A percentile compares a stretch with the other conserved stretches of the same genome.
These are phyloP conservation scores for Trichoderma virens DNA, from an alignment of 495 filamentous ascomycete species.

Conservation along the genomic window DNA sequence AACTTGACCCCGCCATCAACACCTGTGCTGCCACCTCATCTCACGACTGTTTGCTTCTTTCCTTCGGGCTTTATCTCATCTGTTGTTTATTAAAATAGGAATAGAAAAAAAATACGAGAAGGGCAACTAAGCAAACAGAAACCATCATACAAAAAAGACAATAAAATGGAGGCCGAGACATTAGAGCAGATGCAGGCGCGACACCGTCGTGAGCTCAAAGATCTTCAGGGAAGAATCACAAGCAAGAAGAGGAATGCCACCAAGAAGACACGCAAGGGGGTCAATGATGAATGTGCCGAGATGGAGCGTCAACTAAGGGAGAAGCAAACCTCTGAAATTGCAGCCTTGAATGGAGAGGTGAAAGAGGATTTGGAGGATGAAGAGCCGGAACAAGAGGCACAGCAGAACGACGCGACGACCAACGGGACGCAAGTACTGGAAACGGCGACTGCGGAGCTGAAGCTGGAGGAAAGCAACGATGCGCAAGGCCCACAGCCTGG, in stretches of 20 bases:
- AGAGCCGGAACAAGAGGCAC: constrained; percentile 14
- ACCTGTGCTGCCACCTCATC: not conserved
- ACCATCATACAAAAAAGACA: not conserved
- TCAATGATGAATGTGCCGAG: constrained; percentile 75
- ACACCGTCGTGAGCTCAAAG: constrained; percentile 82
- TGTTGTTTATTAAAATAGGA: not conserved
- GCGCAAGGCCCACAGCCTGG: constrained; percentile 17
- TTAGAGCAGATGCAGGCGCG: constrained; percentile 69
- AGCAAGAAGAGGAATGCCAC: constrained; percentile 93
- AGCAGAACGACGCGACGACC: constrained; percentile 13
- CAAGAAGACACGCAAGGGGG: constrained; percentile 88
- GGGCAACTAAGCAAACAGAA: not conserved
- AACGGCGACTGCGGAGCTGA: constrained; percentile 13
- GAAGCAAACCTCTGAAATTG: constrained; percentile 58
- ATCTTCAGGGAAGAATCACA: constrained; percentile 74
- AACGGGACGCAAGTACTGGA: not conserved
- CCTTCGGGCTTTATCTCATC: not conserved
- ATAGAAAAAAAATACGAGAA: not conserved
- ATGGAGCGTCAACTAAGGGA: constrained; percentile 64
- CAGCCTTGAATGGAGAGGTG: constrained; percentile 44
- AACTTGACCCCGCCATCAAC: constrained; percentile 2
- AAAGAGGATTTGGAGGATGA: constrained; percentile 17
- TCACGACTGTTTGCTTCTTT: not conserved
- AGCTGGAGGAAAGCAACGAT: constrained; percentile 16
- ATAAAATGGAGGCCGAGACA: constrained; percentile 29